Base-by-base conservation (phyloP, 148 eudicot genomes). In the Simmondsia chinensis region DNA sequence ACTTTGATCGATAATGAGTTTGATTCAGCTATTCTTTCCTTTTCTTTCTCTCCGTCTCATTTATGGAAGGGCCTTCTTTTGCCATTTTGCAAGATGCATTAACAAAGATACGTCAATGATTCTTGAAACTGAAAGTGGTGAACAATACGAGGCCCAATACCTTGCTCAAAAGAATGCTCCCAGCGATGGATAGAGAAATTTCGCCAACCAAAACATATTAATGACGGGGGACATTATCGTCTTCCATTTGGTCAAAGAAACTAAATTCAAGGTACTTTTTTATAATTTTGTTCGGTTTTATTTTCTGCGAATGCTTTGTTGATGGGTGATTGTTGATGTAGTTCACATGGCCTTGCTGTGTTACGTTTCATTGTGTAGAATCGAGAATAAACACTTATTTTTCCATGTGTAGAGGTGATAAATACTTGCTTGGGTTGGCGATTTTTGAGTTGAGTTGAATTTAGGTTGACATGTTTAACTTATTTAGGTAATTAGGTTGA, bases 141-240 rank as follows among this genome's bases (percentile, higher is more conserved):
- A 70, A 33, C 55, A 43, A 15, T 68, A 50, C 45, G 53, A 63
- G 26, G 10, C 56, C 18, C 70, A 68, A 56, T 83, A 57, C 50
- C 50, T 75, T 53, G 51, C 71, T 4, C 52, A 65, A 33, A 48
- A 36, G 53, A 6, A 39, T 4, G 82, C 55, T 59, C 76, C 78
- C 26, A 72, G 86, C 52, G 86, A 51, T 13, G 94, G 94, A 14
- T 79, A 83, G 87, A 73, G 56, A 49, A 60, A 39, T 55, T 79
- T 79, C 62, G 72, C 74, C 29, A 30, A 39, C 30, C 56, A 50
- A 12, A 71, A 73, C 50, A 63, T 73, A 30, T 59, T 83, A 47
- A 51, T 68, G 9, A 68, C 38, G 41, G 94, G 80, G 30, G 87
- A 83, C 59, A 68, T 51, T 43, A 41, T 70, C 49, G 37, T 83